Conservation (phyloP, 2,329 filamentous ascomycete genomes). For the Aspergillus caelatus region DNA sequence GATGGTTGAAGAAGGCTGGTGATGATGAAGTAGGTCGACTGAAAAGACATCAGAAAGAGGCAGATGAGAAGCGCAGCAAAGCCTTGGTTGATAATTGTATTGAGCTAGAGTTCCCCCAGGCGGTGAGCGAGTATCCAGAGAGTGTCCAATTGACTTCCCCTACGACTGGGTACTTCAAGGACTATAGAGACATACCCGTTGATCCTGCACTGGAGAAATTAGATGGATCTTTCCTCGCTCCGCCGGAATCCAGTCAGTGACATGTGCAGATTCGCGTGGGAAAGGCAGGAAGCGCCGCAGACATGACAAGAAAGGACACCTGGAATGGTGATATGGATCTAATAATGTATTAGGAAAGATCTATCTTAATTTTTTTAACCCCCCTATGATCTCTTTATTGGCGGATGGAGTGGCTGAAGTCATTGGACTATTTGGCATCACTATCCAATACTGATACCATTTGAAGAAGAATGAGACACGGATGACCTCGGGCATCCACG, state of each 20-base stretch:
- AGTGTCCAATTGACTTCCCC: conserved; percentile 34
- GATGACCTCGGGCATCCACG: neutral
- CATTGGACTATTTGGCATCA: neutral
- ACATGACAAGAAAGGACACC: neutral
- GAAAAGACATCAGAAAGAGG: conserved; percentile 55
- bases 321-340: neutral
- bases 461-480: neutral
- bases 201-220: conserved; percentile 44
- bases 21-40: conserved; percentile 53
- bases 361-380: neutral
- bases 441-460: neutral
- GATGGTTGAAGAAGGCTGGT: conserved; percentile 71
- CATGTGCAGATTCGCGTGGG: neutral
- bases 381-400: neutral
- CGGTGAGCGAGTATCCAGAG: neutral
- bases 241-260: conserved; percentile 10
- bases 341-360: neutral
- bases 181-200: conserved; percentile 42
- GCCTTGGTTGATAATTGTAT: conserved; percentile 49
- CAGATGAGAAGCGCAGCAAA: conserved; percentile 55
- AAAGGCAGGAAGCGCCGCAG: neutral
- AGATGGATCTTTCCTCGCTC: conserved; percentile 20
- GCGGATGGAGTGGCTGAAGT: neutral
- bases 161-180: conserved; percentile 7
- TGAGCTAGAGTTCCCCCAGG: conserved; percentile 34